Base-by-base conservation (phyloP, 768 basidiomycete genomes). In the Filobasidium wieringae region DNA sequence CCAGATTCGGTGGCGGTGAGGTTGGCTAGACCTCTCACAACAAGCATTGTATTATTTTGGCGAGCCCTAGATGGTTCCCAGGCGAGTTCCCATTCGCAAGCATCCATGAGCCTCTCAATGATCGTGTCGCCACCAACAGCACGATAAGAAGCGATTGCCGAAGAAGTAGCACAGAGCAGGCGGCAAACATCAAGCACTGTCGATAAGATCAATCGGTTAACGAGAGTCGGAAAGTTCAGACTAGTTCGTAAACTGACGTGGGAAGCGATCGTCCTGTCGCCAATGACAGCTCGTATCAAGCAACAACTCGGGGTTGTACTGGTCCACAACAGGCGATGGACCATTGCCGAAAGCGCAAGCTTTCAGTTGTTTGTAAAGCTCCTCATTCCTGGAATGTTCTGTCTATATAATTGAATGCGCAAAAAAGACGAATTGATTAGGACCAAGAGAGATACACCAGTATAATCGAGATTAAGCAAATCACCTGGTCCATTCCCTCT, bases 111-210 rank as follows among this genome's bases (percentile, higher is more conserved):
- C 1, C 80, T 75, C 19, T 80, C 77, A 22, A 86, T 78, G 69
- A 86, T 83, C 19, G 71, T 73, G 36, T 79, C 76, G 52, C 79
- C 78, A 53, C 79, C 62, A 45, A 70, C 77, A 0, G 79, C 55
- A 2, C 37, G 41, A 64, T 63, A 63, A 4, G 71, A 62, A 2
- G 78, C 74, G 58, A 83, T 79, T 1, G 79, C 75, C 7, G 79
- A 77, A 0, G 83, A 80, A 50, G 79, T 80, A 68, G 81, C 86
- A 19, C 82, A 77, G 15, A 93, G 71, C 36, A 93, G 77, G 37
- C 95, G 83, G 52, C 82, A 78, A 12, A 96, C 79, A 67, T 97
- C 93, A 66, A 97, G 82, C 12, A 92, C 88, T 89, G 51, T 17
- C 29, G 24, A 34, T 12, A 9, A 9, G 12, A 6, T 6, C 8